A percentile compares a stretch with the other conserved stretches of the same genome.
These are phyloP conservation scores for Polygonum maritimum DNA, from an alignment of 148 eudicot species.

Conservation along the genomic window DNA sequence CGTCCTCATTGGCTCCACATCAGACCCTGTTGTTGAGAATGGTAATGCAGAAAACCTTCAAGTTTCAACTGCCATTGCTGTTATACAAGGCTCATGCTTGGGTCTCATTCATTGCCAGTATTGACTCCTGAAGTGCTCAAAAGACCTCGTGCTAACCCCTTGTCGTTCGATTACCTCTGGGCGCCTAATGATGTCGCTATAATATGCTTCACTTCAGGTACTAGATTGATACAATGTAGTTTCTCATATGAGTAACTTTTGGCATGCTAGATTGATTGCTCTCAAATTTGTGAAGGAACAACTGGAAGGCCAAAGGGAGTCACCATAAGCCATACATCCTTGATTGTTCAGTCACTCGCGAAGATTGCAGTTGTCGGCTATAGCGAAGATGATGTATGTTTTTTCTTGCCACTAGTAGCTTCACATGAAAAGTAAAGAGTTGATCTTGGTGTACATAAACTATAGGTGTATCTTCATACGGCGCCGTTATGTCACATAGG, in stretches of 20 bases:
- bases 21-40: conserved; percentile 14
- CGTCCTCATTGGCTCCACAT: conserved; percentile 32
- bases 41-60: conserved; percentile 17
- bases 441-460: not conserved
- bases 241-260: not conserved
- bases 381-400: conserved; percentile 57
- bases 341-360: conserved; percentile 77
- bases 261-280: not conserved
- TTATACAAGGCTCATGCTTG: not conserved
- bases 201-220: conserved; percentile 96
- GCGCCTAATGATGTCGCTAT: conserved; percentile 58
- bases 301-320: conserved; percentile 96
- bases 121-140: conserved; percentile 31
- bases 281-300: conserved; percentile 37
- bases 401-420: not conserved
- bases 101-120: conserved; percentile 15
- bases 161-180: conserved; percentile 34
- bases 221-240: not conserved
- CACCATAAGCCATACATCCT: conserved; percentile 63
- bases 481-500: conserved; percentile 96
- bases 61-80: not conserved
- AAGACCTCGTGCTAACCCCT: conserved; percentile 17
- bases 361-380: conserved; percentile 75
- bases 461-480: conserved; percentile 77
- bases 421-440: no score